A percentile compares a stretch with the other conserved stretches of the same genome.
Evolutionary conservation across 768 basidiomycete species (phyloP).

Genomic region (Ramaria rubella): DNA sequence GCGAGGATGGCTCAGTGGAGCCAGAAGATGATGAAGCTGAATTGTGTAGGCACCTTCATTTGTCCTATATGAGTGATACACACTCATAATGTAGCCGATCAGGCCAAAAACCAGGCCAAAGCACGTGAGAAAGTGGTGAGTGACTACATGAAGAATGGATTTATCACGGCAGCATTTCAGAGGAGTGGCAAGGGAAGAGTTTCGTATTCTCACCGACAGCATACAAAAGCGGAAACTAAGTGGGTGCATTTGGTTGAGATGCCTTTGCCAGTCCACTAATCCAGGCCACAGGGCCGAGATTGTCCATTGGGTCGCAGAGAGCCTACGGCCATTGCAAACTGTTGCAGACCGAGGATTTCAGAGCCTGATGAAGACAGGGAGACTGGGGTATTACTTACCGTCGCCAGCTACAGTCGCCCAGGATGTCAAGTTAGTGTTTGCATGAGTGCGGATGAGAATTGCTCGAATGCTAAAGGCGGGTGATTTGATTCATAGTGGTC

Average conservation of each 20-base stretch:
- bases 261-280: neutral
- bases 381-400: too few species aligned
- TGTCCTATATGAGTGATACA: neutral
- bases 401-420: too few species aligned
- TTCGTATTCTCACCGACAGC: constrained; percentile 11
- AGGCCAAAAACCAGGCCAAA: neutral
- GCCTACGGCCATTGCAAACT: neutral
- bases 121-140: neutral
- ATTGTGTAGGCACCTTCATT: neutral
- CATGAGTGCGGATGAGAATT: too few species aligned
- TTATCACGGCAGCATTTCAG: neutral
- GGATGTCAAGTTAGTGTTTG: neutral
- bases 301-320: neutral
- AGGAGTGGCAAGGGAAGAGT: constrained; percentile 3
- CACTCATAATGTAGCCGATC: neutral
- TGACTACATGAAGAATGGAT: neutral
- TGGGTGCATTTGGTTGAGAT: constrained; percentile 5
- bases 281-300: neutral
- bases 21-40: neutral
- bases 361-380: too few species aligned
- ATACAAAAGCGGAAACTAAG: constrained; percentile 22
- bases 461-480: too few species aligned
- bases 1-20: neutral
- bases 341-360: constrained; percentile 1
- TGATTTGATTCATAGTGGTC: too few species aligned